Base-by-base conservation (phyloP, 805 yeast genomes). In the Teunomyces barrocoloradensis region DNA sequence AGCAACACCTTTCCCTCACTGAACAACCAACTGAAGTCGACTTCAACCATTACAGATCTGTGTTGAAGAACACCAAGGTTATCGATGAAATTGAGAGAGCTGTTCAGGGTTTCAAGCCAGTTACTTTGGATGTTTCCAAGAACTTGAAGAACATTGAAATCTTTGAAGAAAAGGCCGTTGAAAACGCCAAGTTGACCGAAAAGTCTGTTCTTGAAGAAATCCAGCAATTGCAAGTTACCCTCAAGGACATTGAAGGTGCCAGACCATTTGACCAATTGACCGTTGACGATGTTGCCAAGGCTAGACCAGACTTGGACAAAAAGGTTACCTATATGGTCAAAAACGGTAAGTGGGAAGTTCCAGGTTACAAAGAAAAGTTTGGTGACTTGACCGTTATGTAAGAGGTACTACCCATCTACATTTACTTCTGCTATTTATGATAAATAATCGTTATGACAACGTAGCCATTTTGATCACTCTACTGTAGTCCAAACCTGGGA, bases 221-320 rank as follows among this genome's bases (percentile, higher is more conserved):
- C 63, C 75, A 79, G 57, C 90, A 89, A 61, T 82, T 94, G 68
- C 83, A 87, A 71, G 84, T 81, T 74, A 92, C 99, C 52, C 80
- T 94, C 68, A 81, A 82, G 69, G 92, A 94, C 80, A 94, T 94
- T 69, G 96, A 94, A 78, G 74, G 87, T 57, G 97, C 99, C 52
- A 89, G 98, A 80, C 96, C 99, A 63, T 91, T 94, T 65, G 97
- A 89, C 69, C 91, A 94, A 77, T 85, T 94, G 70, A 92, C 97
- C 47, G 91, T 92, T 53, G 97, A 89, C 55, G 99, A 94, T 61
- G 87, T 94, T 58, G 85, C 85, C 64, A 82, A 83, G 79, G 98
- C 97, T 56, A 88, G 94, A 78, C 98, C 99, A 63, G 98, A 94
- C 72, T 85, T 94, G 69, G 96, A 92, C 68, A 91, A 88, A 61